Evolutionary conservation across 2,329 filamentous ascomycete species (phyloP), one percentile per base, ranked within the genome.

Genomic region (Cladosporium sphaerospermum): DNA sequence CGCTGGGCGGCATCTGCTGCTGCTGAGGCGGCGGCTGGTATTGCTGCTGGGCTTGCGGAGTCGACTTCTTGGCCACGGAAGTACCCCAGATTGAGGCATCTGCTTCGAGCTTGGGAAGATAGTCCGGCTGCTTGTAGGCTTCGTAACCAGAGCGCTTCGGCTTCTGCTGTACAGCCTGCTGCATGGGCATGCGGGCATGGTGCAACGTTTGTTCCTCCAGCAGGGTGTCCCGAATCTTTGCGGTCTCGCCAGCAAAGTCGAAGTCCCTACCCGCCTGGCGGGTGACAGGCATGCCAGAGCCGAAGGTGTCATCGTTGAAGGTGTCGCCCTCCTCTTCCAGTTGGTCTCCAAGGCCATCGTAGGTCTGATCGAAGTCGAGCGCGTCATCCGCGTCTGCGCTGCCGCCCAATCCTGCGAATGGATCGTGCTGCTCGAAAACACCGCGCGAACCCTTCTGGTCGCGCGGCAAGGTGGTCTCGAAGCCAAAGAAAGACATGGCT

Each of bases 261-360:
- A 97, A 97, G 71, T 99, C 92, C 69, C 88, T 95, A 66, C 91
- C 91, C 9, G 76, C 64, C 61, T 78, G 70, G 62, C 73, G 69
- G 33, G 71, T 72, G 49, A 69, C 76, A 31, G 76, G 73, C 34
- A 70, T 73, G 53, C 67, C 67, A 33, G 70, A 72, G 54, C 75
- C 78, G 54, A 99, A 99, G 2, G 93, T 99, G 68, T 97, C 93
- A 64, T 97, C 89, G 71, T 99, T 99, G 78, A 96, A 89, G 47
- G 81, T 89, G 75, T 99, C 93, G 65, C 92, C 88, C 16, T 88
- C 85, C 68, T 99, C 92, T 64, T 96, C 85, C 34, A 99, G 84
- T 69, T 88, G 84, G 66, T 96, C 88, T 53, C 90, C 93, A 39
- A 99, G 78, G 14, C 92, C 92, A 71, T 99, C 93, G 68, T 97